Percentiles rank a stretch among this genome's conserved stretches.
phyloP scores from a whole-genome alignment of 352 stramenopile genomes.

The Pythium aquatile region DNA sequence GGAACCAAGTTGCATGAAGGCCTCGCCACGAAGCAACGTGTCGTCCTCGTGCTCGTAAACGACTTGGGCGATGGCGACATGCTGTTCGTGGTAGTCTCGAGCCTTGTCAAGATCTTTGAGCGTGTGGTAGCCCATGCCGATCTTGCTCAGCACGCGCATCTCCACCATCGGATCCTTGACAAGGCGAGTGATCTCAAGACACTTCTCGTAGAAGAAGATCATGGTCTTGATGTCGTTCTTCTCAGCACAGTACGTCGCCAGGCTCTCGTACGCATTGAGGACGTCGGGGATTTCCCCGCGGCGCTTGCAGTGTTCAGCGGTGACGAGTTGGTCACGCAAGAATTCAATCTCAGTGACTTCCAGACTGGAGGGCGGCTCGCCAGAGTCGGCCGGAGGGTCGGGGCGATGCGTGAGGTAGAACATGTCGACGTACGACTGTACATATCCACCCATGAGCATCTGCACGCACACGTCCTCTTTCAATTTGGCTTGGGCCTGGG shows the following conservation, averaged over 20 bases:
- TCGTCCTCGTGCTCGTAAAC: slow-evolving; percentile 74
- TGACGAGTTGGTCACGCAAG: slow-evolving; percentile 84
- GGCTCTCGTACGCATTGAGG: slow-evolving; percentile 80
- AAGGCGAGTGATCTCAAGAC: slow-evolving; percentile 87
- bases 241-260: slow-evolving; percentile 71
- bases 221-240: slow-evolving; percentile 86
- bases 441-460: slow-evolving; percentile 87
- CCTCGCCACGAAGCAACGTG: slow-evolving; percentile 45
- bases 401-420: slow-evolving; percentile 91
- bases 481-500: slow-evolving; percentile 52
- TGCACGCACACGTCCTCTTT: slow-evolving; percentile 84
- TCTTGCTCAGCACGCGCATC: slow-evolving; percentile 81
- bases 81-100: slow-evolving; percentile 77
- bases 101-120: slow-evolving; percentile 73
- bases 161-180: slow-evolving; percentile 85
- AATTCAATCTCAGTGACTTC: slow-evolving; percentile 79
- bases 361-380: slow-evolving; percentile 14
- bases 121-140: slow-evolving; percentile 79
- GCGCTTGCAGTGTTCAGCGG: slow-evolving; percentile 86
- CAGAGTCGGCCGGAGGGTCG: slow-evolving; percentile 32
- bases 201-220: slow-evolving; percentile 94
- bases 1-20: slow-evolving; percentile 64
- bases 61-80: slow-evolving; percentile 69
- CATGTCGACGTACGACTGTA: slow-evolving; percentile 94
- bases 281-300: slow-evolving; percentile 84